phyloP scores from a whole-genome alignment of 1,284 basidiomycete species.

The Cutaneotrichosporon arboriforme region DNA sequence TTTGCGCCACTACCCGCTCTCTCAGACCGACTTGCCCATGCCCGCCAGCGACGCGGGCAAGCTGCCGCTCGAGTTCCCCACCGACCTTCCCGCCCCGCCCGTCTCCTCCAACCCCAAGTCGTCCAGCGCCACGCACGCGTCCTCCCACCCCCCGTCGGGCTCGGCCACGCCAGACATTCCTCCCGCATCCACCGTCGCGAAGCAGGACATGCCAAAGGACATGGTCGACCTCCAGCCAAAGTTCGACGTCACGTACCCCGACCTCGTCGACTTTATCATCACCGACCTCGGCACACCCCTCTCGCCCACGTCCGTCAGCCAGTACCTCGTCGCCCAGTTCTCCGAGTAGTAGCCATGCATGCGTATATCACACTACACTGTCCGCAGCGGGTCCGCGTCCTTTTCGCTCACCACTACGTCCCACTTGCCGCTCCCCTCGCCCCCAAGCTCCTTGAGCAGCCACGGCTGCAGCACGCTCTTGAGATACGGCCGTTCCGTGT shows the following conservation, averaged over 20 bases:
- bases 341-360: slow-evolving; percentile 21
- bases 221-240: slow-evolving; percentile 49
- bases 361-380: slow-evolving; percentile 5
- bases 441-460: slow-evolving; percentile 55
- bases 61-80: slow-evolving; percentile 27
- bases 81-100: slow-evolving; percentile 12
- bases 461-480: slow-evolving; percentile 58
- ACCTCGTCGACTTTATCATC: slow-evolving; percentile 48
- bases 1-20: slow-evolving; percentile 90
- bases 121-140: not conserved
- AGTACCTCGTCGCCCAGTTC: slow-evolving; percentile 49
- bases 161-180: not conserved
- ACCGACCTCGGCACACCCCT: slow-evolving; percentile 47
- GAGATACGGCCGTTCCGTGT: slow-evolving; percentile 83
- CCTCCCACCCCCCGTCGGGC: not conserved
- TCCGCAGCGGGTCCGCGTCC: slow-evolving; percentile 19
- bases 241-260: slow-evolving; percentile 50
- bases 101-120: not conserved
- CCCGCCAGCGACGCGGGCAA: slow-evolving; percentile 7
- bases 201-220: slow-evolving; percentile 43
- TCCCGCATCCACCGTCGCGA: slow-evolving; percentile 1
- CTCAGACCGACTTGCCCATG: slow-evolving; percentile 85
- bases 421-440: slow-evolving; percentile 19
- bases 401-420: slow-evolving; percentile 13
- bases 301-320: slow-evolving; percentile 44